A percentile compares a stretch with the other conserved stretches of the same genome.
These are phyloP conservation scores for Cupressus sempervirens DNA, from an alignment of 75 land plant species.

Conservation along the genomic window DNA sequence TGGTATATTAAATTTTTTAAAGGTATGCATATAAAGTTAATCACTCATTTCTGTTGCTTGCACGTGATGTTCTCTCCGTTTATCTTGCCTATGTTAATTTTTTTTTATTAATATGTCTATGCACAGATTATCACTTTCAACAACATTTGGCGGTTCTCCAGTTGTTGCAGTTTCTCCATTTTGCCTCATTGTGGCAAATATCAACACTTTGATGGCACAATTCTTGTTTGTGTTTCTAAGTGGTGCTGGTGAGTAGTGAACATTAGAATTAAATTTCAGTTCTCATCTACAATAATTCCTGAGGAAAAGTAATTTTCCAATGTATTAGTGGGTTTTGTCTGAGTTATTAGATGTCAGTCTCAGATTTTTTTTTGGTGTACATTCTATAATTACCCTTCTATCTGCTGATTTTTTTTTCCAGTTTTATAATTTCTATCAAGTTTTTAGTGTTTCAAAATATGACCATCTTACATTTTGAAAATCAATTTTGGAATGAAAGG, in stretches of 20 bases:
- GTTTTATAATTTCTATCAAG: background rate
- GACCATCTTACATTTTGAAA: background rate
- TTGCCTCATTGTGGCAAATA: slow-evolving; percentile 43
- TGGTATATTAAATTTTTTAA: too few species aligned
- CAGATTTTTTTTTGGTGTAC: background rate
- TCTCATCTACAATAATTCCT: background rate
- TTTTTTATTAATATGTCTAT: background rate
- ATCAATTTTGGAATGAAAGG: background rate
- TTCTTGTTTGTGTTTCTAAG: slow-evolving; percentile 54
- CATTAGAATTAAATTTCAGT: background rate
- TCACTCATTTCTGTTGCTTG: background rate
- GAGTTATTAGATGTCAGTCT: background rate
- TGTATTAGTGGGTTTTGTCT: background rate
- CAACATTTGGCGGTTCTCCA: slow-evolving; percentile 52
- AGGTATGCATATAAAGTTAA: too few species aligned
- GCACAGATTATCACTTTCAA: slow-evolving; percentile 43
- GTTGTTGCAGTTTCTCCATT: slow-evolving; percentile 42
- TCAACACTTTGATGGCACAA: slow-evolving; percentile 49
- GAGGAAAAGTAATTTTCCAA: background rate
- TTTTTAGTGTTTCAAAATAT: background rate
- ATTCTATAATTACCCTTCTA: background rate
- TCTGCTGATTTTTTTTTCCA: background rate
- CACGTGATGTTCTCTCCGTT: background rate
- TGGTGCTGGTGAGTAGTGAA: slow-evolving; percentile 30
- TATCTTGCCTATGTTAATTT: background rate